Conservation (phyloP, 768 basidiomycete species). For the Mycena indigotica region DNA sequence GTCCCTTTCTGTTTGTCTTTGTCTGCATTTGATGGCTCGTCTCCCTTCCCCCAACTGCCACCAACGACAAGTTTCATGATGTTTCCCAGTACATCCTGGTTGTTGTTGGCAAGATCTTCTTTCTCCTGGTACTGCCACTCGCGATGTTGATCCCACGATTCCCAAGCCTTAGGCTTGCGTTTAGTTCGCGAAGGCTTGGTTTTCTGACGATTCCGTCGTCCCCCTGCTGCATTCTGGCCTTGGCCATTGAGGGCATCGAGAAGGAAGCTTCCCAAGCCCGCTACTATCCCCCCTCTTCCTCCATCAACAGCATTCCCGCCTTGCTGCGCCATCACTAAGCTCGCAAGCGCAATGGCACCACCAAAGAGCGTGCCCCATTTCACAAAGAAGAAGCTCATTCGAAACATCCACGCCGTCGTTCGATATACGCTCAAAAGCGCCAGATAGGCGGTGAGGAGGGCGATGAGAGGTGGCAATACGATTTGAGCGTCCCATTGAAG, state of each 20-base stretch:
- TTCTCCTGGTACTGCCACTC: conserved; percentile 57
- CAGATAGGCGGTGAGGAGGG: conserved; percentile 70
- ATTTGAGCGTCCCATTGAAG: conserved; percentile 68
- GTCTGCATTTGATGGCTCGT: conserved; percentile 22
- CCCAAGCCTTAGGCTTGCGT: conserved; percentile 56
- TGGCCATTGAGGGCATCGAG: conserved; percentile 46
- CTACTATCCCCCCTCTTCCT: conserved; percentile 38
- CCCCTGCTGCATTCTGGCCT: conserved; percentile 31
- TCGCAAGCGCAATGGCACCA: conserved; percentile 51
- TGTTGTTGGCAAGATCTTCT: conserved; percentile 23
- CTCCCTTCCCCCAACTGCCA: conserved; percentile 36
- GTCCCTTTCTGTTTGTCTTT: not conserved
- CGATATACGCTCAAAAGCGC: conserved; percentile 78
- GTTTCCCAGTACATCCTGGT: conserved; percentile 48
- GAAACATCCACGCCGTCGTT: conserved; percentile 74
- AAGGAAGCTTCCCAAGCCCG: conserved; percentile 43
- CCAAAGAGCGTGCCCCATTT: conserved; percentile 76
- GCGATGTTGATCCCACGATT: conserved; percentile 61
- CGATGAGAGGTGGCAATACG: conserved; percentile 73
- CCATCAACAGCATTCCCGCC: conserved; percentile 37
- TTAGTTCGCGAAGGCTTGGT: conserved; percentile 22
- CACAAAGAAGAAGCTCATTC: conserved; percentile 65
- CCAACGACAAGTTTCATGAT: conserved; percentile 38
- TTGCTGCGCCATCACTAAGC: conserved; percentile 52
- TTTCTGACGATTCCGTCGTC: conserved; percentile 27